Evolutionary conservation across 2,329 filamentous ascomycete species (phyloP).

Genomic region (Achaetomium macrosporum): DNA sequence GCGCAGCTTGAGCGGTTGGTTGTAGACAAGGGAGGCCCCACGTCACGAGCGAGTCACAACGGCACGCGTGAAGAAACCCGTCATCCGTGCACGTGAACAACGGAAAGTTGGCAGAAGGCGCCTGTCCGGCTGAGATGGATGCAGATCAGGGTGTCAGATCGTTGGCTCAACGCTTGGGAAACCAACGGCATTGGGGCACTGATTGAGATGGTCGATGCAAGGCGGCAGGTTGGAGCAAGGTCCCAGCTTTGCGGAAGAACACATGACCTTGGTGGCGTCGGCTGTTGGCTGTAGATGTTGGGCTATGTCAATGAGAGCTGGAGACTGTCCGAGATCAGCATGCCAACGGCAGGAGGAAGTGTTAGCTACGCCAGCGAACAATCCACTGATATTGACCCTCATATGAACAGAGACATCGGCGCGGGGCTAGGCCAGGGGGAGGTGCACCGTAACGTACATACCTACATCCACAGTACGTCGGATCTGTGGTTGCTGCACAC

Average conservation of each 20-base stretch:
- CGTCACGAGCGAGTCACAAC: not conserved
- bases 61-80: slow-evolving; percentile 7
- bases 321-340: no score
- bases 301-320: not conserved
- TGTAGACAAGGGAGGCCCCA: not conserved
- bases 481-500: slow-evolving; percentile 25
- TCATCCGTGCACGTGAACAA: slow-evolving; percentile 5
- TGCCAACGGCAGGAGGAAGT: not conserved
- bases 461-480: not conserved
- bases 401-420: not conserved
- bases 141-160: slow-evolving; percentile 11
- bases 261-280: slow-evolving; percentile 4
- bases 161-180: not conserved
- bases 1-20: not conserved
- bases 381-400: not conserved
- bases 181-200: not conserved
- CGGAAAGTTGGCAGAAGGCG: not conserved
- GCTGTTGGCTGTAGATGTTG: not conserved
- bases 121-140: slow-evolving; percentile 20
- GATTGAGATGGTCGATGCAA: slow-evolving; percentile 1
- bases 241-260: not conserved
- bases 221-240: not conserved
- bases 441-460: no score
- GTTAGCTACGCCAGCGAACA: not conserved
- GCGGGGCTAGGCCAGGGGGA: not conserved